These are phyloP conservation scores for Trichoderma sp. DNA, from an alignment of 2,329 filamentous ascomycete genomes.

Conservation along the genomic window DNA sequence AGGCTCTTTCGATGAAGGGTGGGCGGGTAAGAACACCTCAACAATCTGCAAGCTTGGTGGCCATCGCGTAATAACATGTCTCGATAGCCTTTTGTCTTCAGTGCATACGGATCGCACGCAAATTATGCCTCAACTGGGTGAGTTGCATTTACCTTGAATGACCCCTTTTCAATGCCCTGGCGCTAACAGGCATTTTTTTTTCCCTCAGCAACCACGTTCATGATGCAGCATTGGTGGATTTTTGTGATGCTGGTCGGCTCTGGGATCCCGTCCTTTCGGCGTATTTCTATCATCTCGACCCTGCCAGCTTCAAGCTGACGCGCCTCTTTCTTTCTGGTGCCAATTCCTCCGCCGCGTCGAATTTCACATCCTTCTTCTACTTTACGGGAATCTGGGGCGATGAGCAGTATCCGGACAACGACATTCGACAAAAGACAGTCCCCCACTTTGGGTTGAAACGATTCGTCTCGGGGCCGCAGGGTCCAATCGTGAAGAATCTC, in stretches of 20 bases:
- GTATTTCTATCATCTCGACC: constrained; percentile 6
- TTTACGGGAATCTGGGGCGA: constrained; percentile 7
- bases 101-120: constrained; percentile 5
- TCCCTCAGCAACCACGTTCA: background rate
- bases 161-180: background rate
- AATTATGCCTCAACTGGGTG: constrained; percentile 1
- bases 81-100: background rate
- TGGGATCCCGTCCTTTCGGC: constrained; percentile 6
- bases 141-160: background rate
- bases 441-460: background rate
- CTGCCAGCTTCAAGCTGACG: background rate
- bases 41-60: background rate
- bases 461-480: background rate
- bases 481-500: background rate
- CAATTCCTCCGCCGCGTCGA: background rate
- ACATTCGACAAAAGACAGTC: background rate
- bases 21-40: background rate
- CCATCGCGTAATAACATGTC: background rate
- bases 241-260: background rate
- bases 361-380: constrained; percentile 3
- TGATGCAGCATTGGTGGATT: background rate
- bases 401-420: background rate
- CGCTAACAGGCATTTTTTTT: background rate
- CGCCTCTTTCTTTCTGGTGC: background rate
- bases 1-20: background rate